These are phyloP conservation scores for Thalassiosira ordinaria DNA, from an alignment of 352 stramenopile species.

Conservation along the genomic window DNA sequence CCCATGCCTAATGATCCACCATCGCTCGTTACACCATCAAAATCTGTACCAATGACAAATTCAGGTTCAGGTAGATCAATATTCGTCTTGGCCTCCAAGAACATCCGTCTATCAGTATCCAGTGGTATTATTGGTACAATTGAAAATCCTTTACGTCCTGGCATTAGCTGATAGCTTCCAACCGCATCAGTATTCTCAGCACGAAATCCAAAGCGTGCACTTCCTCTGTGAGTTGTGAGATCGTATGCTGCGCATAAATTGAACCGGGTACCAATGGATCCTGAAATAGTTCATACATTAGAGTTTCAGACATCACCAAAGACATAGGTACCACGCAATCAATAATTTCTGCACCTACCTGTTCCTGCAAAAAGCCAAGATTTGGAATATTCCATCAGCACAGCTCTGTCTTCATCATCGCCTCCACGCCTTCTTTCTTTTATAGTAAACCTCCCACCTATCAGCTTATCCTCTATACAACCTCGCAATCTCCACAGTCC, in stretches of 20 bases:
- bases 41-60: constrained; percentile 53
- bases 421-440: constrained; percentile 26
- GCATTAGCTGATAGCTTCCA: constrained; percentile 23
- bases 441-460: constrained; percentile 48
- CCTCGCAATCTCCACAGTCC: constrained; percentile 46
- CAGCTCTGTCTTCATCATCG: constrained; percentile 11
- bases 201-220: constrained; percentile 54
- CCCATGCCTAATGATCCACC: constrained; percentile 47
- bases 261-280: constrained; percentile 42
- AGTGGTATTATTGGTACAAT: constrained; percentile 49
- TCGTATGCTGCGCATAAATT: constrained; percentile 55
- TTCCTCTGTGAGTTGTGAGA: constrained; percentile 21
- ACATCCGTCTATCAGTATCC: constrained; percentile 41
- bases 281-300: too few relatives aligned
- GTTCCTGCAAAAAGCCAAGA: constrained; percentile 50
- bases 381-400: constrained; percentile 60
- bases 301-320: too few relatives aligned
- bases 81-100: constrained; percentile 53
- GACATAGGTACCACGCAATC: too few relatives aligned
- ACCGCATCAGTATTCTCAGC: constrained; percentile 36
- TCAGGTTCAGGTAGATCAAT: constrained; percentile 57
- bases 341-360: constrained; percentile 23
- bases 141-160: constrained; percentile 39
- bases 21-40: constrained; percentile 23
- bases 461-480: constrained; percentile 57